phyloP scores from a whole-genome alignment of 2,329 filamentous ascomycete species.

The Orbilia ellipsospora region DNA sequence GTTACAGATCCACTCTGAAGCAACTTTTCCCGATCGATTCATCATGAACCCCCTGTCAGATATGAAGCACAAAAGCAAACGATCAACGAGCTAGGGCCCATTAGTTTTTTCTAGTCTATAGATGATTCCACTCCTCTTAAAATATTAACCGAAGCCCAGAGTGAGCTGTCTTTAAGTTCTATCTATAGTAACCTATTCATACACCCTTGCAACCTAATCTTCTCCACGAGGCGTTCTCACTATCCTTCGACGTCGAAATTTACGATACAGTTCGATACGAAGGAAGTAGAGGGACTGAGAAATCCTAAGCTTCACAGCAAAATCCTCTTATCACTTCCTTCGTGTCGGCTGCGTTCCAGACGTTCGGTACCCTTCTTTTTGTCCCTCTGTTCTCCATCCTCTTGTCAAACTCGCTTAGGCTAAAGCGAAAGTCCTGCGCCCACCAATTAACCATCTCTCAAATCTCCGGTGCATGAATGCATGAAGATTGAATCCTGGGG shows the following conservation, averaged over 20 bases:
- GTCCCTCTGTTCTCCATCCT: neutral
- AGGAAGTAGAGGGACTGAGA: no score
- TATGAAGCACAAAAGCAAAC: constrained; percentile 37
- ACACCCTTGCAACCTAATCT: neutral
- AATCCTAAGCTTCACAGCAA: constrained; percentile 11
- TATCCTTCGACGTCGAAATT: neutral
- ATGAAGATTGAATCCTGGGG: constrained; percentile 9
- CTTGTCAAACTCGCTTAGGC: no score
- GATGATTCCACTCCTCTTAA: no score
- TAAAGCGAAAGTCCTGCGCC: neutral
- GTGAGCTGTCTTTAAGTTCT: constrained; percentile 26
- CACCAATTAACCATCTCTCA: neutral
- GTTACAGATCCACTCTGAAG: neutral
- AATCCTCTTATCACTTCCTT: neutral
- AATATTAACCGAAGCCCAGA: no score
- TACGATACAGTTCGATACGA: neutral
- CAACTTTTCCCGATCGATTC: constrained; percentile 22
- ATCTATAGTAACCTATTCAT: constrained; percentile 16
- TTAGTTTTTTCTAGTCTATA: no score
- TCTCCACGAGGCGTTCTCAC: neutral
- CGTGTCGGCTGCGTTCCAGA: constrained; percentile 20
- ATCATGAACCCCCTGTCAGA: constrained; percentile 11
- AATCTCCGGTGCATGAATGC: constrained; percentile 14
- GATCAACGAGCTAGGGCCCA: constrained; percentile 1
- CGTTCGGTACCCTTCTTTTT: constrained; percentile 3